Evolutionary conservation across 345 rosid species (phyloP).

Genomic region (Nasturtium officinale): DNA sequence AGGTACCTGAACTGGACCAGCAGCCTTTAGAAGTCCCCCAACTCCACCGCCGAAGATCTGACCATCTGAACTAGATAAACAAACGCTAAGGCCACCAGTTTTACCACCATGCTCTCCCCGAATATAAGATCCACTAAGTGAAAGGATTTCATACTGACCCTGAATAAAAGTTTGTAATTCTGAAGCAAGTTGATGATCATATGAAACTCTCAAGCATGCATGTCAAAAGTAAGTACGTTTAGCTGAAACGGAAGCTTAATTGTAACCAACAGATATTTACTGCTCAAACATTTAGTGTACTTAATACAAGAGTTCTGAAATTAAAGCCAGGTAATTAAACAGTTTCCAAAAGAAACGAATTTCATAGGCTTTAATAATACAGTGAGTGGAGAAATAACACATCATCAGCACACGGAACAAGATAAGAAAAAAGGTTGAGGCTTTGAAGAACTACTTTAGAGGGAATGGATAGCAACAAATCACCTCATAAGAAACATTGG

Average conservation of each 20-base stretch:
- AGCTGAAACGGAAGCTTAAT: conserved; percentile 1
- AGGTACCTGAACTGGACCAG: conserved; percentile 89
- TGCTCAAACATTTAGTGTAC: conserved; percentile 4
- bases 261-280: neutral
- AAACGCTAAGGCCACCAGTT: conserved; percentile 87
- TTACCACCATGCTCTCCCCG: conserved; percentile 74
- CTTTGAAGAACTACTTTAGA: conserved; percentile 13
- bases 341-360: neutral
- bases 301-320: conserved; percentile 9
- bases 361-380: neutral
- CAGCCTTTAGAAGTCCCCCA: conserved; percentile 80
- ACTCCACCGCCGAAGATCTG: conserved; percentile 94
- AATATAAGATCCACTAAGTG: conserved; percentile 83
- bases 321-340: neutral
- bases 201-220: conserved; percentile 26
- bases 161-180: conserved; percentile 41
- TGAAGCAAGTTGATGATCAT: conserved; percentile 26
- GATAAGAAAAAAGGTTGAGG: neutral
- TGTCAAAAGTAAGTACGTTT: conserved; percentile 1
- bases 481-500: conserved; percentile 83
- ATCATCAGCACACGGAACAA: neutral
- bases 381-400: neutral
- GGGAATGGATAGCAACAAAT: conserved; percentile 26
- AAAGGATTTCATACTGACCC: conserved; percentile 89
- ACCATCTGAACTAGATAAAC: conserved; percentile 70